phyloP scores from a whole-genome alignment of 164 flowering plant species.

The Kingdonia uniflora region DNA sequence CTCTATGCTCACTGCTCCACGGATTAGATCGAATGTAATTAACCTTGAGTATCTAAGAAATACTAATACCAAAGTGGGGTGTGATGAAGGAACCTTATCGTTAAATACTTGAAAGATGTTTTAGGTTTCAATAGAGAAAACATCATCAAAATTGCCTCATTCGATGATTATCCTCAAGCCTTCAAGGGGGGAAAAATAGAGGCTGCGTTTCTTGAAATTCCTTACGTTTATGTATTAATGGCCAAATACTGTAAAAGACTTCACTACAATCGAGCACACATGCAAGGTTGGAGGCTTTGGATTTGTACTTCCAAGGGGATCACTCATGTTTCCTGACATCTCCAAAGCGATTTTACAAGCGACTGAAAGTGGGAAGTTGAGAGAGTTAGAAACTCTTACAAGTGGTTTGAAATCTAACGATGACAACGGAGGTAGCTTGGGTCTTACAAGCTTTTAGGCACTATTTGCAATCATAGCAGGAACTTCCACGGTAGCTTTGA shows the following conservation, averaged over 20 bases:
- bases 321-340: conserved; percentile 16
- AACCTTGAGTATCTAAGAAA: conserved; percentile 16
- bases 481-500: too few relatives aligned
- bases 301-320: conserved; percentile 27
- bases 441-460: not conserved
- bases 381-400: conserved; percentile 14
- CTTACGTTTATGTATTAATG: conserved; percentile 18
- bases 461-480: too few relatives aligned
- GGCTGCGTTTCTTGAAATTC: conserved; percentile 13
- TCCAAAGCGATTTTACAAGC: too few relatives aligned
- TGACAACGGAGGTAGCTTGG: conserved; percentile 4
- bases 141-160: conserved; percentile 1
- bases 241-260: conserved; percentile 26
- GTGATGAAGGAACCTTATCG: conserved; percentile 16
- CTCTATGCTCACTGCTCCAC: conserved; percentile 13
- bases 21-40: not conserved
- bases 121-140: conserved; percentile 9
- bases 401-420: conserved; percentile 7
- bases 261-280: conserved; percentile 13
- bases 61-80: conserved; percentile 17
- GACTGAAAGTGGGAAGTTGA: not conserved
- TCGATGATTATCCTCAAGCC: conserved; percentile 15
- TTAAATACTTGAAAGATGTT: conserved; percentile 11
- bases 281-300: conserved; percentile 38
- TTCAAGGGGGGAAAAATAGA: conserved; percentile 11